phyloP scores from a whole-genome alignment of 2,329 filamentous ascomycete species.

The Nigrospora oryzae region DNA sequence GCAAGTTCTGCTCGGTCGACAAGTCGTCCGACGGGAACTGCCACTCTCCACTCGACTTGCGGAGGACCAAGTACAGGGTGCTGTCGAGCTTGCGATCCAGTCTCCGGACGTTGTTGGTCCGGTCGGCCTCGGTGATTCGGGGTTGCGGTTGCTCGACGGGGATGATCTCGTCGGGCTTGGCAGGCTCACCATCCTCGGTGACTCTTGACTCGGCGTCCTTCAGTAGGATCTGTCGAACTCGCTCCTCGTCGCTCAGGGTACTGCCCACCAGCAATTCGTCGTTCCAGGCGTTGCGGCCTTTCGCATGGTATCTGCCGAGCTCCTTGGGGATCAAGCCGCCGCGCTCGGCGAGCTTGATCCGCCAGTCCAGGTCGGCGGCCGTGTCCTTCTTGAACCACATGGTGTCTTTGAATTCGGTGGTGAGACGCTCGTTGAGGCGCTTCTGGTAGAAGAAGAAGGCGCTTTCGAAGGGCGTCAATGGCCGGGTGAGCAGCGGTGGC shows the following conservation, averaged over 20 bases:
- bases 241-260: conserved; percentile 52
- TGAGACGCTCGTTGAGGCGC: conserved; percentile 86
- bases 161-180: conserved; percentile 50
- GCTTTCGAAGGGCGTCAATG: conserved; percentile 81
- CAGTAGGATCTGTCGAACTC: conserved; percentile 60
- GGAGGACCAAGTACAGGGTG: conserved; percentile 83
- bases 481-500: conserved; percentile 76
- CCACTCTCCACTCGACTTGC: conserved; percentile 65
- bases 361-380: conserved; percentile 79
- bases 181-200: conserved; percentile 51
- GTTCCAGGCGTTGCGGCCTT: conserved; percentile 69
- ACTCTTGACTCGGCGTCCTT: conserved; percentile 64
- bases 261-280: conserved; percentile 81
- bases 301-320: conserved; percentile 74
- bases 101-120: conserved; percentile 63
- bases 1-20: conserved; percentile 64
- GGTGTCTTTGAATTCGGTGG: conserved; percentile 76
- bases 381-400: conserved; percentile 96
- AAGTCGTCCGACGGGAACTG: conserved; percentile 71
- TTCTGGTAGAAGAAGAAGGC: conserved; percentile 96
- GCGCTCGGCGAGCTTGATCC: conserved; percentile 72
- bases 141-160: conserved; percentile 62
- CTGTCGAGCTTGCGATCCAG: conserved; percentile 71
- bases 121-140: conserved; percentile 71
- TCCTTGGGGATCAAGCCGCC: conserved; percentile 69